Percentiles rank a stretch among this genome's conserved stretches.
Evolutionary conservation across 495 filamentous ascomycete species (phyloP).

Genomic region (Pseudoneurospora amorphoporcata): DNA sequence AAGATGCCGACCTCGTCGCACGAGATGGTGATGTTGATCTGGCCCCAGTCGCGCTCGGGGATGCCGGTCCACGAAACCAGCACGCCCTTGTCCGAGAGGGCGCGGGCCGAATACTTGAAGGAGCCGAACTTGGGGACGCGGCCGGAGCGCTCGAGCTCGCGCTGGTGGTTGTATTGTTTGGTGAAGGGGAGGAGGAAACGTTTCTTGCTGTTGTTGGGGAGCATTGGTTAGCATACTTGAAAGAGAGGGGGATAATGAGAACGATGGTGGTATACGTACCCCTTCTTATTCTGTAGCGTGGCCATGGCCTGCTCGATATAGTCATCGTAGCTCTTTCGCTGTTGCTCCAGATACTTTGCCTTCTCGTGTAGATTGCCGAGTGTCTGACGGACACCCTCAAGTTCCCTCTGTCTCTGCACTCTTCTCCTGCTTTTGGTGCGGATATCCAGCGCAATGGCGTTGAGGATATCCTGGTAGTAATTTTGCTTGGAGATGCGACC

Average conservation of each 20-base stretch:
- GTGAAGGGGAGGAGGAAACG: constrained; percentile 94
- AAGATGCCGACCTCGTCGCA: constrained; percentile 94
- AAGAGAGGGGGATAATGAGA: neutral
- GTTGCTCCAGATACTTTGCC: constrained; percentile 82
- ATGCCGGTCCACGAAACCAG: constrained; percentile 82
- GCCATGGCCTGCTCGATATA: constrained; percentile 99
- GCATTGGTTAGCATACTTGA: constrained; percentile 7
- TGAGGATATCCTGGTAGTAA: constrained; percentile 91
- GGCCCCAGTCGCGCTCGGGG: constrained; percentile 75
- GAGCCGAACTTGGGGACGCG: constrained; percentile 94
- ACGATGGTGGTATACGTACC: constrained; percentile 29
- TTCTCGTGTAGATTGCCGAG: constrained; percentile 81
- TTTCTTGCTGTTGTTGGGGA: constrained; percentile 50
- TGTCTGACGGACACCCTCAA: constrained; percentile 80
- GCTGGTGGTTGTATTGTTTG: constrained; percentile 96
- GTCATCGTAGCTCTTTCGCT: constrained; percentile 95
- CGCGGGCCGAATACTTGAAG: constrained; percentile 89
- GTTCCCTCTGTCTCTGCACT: constrained; percentile 79
- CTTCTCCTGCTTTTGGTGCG: constrained; percentile 89
- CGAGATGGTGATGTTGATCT: constrained; percentile 85
- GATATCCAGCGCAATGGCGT: constrained; percentile 93
- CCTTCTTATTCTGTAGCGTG: constrained; percentile 96
- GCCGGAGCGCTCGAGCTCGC: constrained; percentile 81
- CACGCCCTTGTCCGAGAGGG: constrained; percentile 86
- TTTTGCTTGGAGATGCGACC: constrained; percentile 86